Evolutionary conservation across 1,139 yeast species (phyloP), one percentile per base, ranked within the genome.

Genomic region (Suhomyces yuchorum): DNA sequence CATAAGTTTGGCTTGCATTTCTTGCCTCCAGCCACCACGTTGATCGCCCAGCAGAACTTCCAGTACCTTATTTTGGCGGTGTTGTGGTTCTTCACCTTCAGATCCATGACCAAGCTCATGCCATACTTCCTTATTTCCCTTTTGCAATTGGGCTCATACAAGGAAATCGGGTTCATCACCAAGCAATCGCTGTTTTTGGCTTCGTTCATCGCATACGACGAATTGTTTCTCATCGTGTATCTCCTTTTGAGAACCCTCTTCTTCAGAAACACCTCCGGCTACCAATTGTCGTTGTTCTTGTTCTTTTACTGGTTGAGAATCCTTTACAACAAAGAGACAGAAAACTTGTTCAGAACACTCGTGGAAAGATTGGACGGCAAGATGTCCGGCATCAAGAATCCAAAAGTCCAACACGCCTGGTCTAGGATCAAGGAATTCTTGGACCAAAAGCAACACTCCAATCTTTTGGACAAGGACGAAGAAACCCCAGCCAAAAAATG

Each of bases 261-360:
- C 48, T 77, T 84, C 62, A 79, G 85, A 63, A 84, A 85, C 42
- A 74, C 87, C 12, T 76, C 89, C 2, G 95, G 93, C 2, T 85
- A 71, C 64, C 87, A 85, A 49, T 71, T 86, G 61, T 74, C 75
- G 12, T 61, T 80, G 44, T 84, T 83, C 62, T 59, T 75, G 49
- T 65, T 78, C 48, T 82, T 86, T 61, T 84, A 81, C 69, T 86
- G 92, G 91, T 68, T 87, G 56, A 79, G 90, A 67, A 66, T 86
- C 48, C 71, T 81, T 54, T 79, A 77, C 62, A 78, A 76, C 58
- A 74, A 72, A 52, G 77, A 77, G 51, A 78, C 84, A 3, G 71
- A 73, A 43, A 68, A 65, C 48, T 70, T 80, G 56, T 68, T 81
- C 53, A 56, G 57, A 28, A 69, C 72, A 8, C 53, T 79, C 45